A percentile compares a stretch with the other conserved stretches of the same genome.
Conservation (phyloP, 2,329 filamentous ascomycete genomes). For the Fusarium nisikadoi region DNA sequence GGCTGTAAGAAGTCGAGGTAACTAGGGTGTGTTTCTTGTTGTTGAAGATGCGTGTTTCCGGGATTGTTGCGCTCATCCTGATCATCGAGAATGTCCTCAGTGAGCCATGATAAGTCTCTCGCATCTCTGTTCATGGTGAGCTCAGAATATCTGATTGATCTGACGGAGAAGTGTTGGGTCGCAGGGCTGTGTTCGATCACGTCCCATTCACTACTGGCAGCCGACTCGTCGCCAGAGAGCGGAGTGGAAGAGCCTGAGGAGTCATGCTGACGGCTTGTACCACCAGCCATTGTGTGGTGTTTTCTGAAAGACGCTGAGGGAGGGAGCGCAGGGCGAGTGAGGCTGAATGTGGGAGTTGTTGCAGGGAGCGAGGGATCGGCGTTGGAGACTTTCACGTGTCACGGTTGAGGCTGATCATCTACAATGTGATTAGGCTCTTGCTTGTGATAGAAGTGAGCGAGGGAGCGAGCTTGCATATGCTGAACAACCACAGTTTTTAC, state of each 20-base stretch:
- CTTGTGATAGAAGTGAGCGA: too few relatives aligned
- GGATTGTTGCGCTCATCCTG: neutral
- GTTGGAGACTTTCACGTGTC: too few relatives aligned
- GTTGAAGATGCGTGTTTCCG: neutral
- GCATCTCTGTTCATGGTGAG: neutral
- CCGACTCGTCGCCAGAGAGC: neutral
- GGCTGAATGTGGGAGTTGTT: too few relatives aligned
- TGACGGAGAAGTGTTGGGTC: neutral
- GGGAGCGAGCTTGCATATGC: too few relatives aligned
- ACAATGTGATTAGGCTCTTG: too few relatives aligned
- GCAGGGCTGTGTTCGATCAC: neutral
- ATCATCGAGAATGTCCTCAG: neutral
- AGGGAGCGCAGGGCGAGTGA: too few relatives aligned
- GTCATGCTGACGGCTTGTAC: neutral
- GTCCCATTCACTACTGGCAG: neutral
- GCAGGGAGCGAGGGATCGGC: too few relatives aligned
- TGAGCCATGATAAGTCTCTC: neutral
- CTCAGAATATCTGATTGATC: too few relatives aligned
- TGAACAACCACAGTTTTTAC: too few relatives aligned
- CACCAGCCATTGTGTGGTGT: neutral
- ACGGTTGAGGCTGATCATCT: too few relatives aligned
- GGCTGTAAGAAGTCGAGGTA: neutral
- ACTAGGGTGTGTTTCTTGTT: neutral
- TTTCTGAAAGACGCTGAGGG: too few relatives aligned
- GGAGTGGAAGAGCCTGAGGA: neutral